Percentiles rank a stretch among this genome's conserved stretches.
phyloP scores from a whole-genome alignment of 352 stramenopile genomes.

The Discostella stelligera region DNA sequence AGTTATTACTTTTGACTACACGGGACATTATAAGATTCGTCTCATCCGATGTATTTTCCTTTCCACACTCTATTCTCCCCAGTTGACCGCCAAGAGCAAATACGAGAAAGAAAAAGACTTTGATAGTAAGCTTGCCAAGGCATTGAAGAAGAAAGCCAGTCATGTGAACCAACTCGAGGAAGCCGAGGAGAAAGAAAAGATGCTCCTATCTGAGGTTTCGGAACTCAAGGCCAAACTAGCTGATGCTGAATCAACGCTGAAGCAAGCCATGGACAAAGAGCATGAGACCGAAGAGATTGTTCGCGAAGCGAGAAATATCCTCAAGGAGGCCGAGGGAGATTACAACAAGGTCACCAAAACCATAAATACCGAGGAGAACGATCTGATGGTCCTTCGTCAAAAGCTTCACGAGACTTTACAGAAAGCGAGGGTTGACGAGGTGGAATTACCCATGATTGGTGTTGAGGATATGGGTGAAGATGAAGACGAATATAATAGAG shows the following conservation, averaged over 20 bases:
- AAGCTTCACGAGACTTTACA: slow-evolving; percentile 93
- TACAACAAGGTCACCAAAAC: slow-evolving; percentile 76
- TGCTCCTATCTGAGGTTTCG: slow-evolving; percentile 49
- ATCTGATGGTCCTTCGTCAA: slow-evolving; percentile 89
- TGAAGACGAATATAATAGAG: slow-evolving; percentile 33
- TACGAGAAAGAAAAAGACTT: slow-evolving; percentile 61
- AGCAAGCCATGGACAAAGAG: slow-evolving; percentile 64
- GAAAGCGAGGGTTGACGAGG: slow-evolving; percentile 92
- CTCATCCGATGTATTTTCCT: not conserved
- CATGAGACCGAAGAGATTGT: slow-evolving; percentile 67
- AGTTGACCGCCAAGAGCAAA: slow-evolving; percentile 45
- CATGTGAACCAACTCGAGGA: slow-evolving; percentile 55
- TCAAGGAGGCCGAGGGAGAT: slow-evolving; percentile 77
- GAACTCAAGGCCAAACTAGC: slow-evolving; percentile 73
- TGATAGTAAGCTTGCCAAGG: slow-evolving; percentile 67
- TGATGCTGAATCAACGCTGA: slow-evolving; percentile 82
- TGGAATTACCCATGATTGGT: slow-evolving; percentile 86
- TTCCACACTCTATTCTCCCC: not conserved
- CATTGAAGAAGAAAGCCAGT: slow-evolving; percentile 60
- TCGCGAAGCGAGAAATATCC: slow-evolving; percentile 62
- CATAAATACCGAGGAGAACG: slow-evolving; percentile 87
- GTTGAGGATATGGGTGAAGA: slow-evolving; percentile 39
- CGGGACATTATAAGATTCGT: not conserved
- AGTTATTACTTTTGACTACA: not conserved
- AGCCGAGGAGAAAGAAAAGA: slow-evolving; percentile 53